Percentiles rank a stretch among this genome's conserved stretches.
phyloP scores from a whole-genome alignment of 202 grass and related monocot species.

The Carex sylvatica region DNA sequence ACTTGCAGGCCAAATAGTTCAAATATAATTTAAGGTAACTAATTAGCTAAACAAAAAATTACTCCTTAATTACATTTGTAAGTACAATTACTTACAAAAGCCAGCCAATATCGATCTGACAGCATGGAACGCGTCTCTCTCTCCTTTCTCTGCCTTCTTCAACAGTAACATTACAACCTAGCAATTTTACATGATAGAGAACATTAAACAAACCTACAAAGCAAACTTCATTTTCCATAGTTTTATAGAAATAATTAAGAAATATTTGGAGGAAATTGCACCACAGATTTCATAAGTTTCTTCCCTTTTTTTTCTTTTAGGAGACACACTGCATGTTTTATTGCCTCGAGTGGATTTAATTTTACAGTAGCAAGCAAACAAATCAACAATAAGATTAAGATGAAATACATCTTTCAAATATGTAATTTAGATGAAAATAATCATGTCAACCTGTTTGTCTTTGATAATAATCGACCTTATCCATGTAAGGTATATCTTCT shows the following conservation, averaged over 20 bases:
- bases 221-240: neutral
- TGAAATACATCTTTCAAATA: neutral
- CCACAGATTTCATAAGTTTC: neutral
- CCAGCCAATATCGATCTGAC: constrained; percentile 85
- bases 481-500: no score
- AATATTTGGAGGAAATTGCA: neutral
- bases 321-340: neutral
- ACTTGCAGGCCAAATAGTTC: no score
- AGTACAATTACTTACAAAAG: constrained; percentile 56
- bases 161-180: constrained; percentile 47
- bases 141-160: constrained; percentile 46
- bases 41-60: neutral
- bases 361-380: neutral
- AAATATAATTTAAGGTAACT: no score
- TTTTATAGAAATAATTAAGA: neutral
- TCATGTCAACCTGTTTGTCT: no score
- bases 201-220: neutral
- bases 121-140: constrained; percentile 67
- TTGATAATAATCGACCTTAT: no score
- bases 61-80: neutral
- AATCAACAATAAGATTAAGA: neutral
- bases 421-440: neutral
- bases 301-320: neutral
- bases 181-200: constrained; percentile 5
- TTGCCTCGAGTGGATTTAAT: neutral